A percentile compares a stretch with the other conserved stretches of the same genome.
Evolutionary conservation across 75 land plant genomes (phyloP).

Genomic region (Pinus taeda): DNA sequence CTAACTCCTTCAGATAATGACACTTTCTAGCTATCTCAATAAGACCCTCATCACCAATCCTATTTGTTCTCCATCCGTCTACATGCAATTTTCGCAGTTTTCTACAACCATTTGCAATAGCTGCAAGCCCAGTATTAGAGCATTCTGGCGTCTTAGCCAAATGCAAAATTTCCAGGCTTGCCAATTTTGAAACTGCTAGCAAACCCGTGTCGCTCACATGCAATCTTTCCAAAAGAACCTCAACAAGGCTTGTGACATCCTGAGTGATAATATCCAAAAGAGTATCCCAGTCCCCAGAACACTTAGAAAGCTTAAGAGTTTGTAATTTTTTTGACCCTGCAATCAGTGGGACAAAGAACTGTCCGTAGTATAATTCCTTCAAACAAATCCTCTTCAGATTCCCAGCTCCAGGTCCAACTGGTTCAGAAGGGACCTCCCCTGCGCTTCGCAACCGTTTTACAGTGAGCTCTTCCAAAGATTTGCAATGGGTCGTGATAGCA

Average conservation of each 20-base stretch:
- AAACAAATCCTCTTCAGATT: constrained; percentile 26
- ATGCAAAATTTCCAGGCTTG: constrained; percentile 28
- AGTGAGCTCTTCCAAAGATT: constrained; percentile 30
- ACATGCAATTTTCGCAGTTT: constrained; percentile 29
- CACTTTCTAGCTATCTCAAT: constrained; percentile 31
- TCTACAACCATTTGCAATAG: constrained; percentile 39
- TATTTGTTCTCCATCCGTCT: constrained; percentile 31
- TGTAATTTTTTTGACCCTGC: constrained; percentile 31
- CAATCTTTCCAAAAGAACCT: constrained; percentile 33
- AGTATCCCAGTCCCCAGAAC: constrained; percentile 36
- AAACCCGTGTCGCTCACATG: constrained; percentile 28
- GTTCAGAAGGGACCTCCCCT: constrained; percentile 14
- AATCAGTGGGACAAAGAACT: constrained; percentile 38
- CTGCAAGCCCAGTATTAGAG: constrained; percentile 35
- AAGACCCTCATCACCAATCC: constrained; percentile 47
- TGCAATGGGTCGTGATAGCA: constrained; percentile 22
- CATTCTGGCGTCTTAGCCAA: constrained; percentile 43
- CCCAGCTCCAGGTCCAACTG: constrained; percentile 21
- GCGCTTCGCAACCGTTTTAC: constrained; percentile 34
- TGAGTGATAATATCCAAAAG: constrained; percentile 24
- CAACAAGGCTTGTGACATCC: constrained; percentile 28
- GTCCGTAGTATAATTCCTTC: constrained; percentile 34
- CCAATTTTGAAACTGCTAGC: constrained; percentile 30
- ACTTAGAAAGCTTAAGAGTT: constrained; percentile 24
- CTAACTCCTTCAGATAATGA: constrained; percentile 35